phyloP scores from a whole-genome alignment of 331 rosid species.

The Ulmus americana region DNA sequence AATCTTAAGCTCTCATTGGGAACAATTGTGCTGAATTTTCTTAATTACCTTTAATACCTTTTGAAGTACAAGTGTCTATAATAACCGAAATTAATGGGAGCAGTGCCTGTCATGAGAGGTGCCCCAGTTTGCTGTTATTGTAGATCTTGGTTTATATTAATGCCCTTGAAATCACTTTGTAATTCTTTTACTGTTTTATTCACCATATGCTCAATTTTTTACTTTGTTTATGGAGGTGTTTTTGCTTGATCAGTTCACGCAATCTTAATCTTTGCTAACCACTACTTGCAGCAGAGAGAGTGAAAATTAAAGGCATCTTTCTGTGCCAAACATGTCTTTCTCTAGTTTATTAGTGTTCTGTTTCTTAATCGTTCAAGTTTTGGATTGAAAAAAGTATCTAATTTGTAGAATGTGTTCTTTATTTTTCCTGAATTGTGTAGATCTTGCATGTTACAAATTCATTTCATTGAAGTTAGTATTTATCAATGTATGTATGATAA shows the following conservation, averaged over 20 bases:
- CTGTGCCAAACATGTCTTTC: slow-evolving; percentile 1
- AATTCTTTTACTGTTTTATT: slow-evolving; percentile 2
- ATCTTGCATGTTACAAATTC: neutral
- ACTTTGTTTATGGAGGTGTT: neutral
- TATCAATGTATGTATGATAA: neutral
- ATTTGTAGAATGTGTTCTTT: neutral
- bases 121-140: neutral
- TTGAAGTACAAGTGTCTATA: neutral
- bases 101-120: neutral
- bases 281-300: neutral
- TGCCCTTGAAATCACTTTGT: neutral
- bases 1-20: neutral
- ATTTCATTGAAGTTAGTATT: slow-evolving; percentile 3
- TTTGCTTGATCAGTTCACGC: neutral
- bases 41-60: neutral
- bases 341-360: neutral
- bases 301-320: slow-evolving; percentile 14
- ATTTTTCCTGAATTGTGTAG: neutral
- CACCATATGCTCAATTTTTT: neutral
- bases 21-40: neutral
- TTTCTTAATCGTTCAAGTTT: neutral
- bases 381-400: neutral
- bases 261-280: neutral
- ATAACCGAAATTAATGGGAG: neutral
- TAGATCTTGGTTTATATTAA: neutral